Evolutionary conservation across 2,329 filamentous ascomycete genomes (phyloP).

Genomic region (Cercospora sp.): DNA sequence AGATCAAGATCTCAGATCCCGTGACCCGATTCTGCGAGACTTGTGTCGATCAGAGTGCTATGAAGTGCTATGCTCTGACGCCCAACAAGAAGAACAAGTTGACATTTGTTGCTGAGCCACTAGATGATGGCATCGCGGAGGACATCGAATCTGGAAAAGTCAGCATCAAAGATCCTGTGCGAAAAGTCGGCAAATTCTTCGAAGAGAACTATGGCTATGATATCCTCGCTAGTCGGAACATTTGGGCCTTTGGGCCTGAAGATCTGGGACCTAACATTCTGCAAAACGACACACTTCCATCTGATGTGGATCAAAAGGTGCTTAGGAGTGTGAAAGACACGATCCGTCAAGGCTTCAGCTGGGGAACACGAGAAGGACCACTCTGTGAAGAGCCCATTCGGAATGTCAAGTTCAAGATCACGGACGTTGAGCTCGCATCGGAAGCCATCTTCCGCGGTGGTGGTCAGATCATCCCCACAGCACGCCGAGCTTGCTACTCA

Average conservation of each 20-base stretch:
- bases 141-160: constrained; percentile 92
- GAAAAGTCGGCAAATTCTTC: constrained; percentile 94
- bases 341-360: constrained; percentile 93
- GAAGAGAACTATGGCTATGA: constrained; percentile 98
- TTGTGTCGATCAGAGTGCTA: constrained; percentile 93
- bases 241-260: constrained; percentile 98
- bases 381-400: constrained; percentile 98
- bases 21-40: constrained; percentile 98
- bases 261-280: constrained; percentile 93
- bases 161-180: constrained; percentile 86
- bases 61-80: constrained; percentile 96
- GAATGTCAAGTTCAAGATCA: constrained; percentile 96
- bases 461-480: constrained; percentile 95
- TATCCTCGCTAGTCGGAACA: constrained; percentile 86
- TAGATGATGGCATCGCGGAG: constrained; percentile 90
- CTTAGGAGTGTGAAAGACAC: constrained; percentile 85
- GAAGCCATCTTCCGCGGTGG: constrained; percentile 94
- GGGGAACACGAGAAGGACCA: constrained; percentile 92
- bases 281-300: constrained; percentile 92
- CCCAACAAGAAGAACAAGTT: constrained; percentile 99
- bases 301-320: constrained; percentile 90
- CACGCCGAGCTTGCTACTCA: constrained; percentile 87
- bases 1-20: constrained; percentile 97
- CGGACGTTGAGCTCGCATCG: constrained; percentile 79
- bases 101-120: constrained; percentile 94